Base-by-base conservation (phyloP, 2,329 filamentous ascomycete genomes). In the Microsporum audouinii region DNA sequence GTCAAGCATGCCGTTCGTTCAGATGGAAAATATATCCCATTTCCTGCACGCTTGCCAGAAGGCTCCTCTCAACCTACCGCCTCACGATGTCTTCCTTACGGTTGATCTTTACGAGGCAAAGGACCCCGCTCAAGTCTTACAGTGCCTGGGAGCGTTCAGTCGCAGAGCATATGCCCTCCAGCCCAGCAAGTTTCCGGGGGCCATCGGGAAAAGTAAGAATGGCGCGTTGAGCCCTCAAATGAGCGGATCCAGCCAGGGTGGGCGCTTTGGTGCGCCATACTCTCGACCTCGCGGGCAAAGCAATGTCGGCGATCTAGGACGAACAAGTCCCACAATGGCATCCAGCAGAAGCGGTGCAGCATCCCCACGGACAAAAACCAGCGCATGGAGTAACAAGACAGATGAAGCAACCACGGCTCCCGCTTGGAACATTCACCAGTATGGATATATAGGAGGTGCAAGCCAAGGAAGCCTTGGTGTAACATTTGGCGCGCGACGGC, bases 1-100 rank as follows among this genome's bases (percentile, higher is more conserved):
- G 71, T 96, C 91, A 0, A 77, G 85, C 45, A 97, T 97, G 92
- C 94, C 94, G 0, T 99, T 99, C 72, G 92, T 97, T 45, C 94
- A 99, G 75, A 97, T 97, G 91, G 94, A 99, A 75, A 99, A 99
- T 73, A 96, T 99, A 71, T 95, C 91, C 3, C 89, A 95, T 71
- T 99, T 96, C 76, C 84, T 99, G 60, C 85, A 84, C 70, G 91
- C 90, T 63, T 95, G 91, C 78, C 89, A 96, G 75, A 79, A 83
- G 58, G 84, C 88, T 31, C 94, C 94, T 0, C 79, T 99, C 59
- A 91, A 86, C 74, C 84, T 99, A 63, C 91, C 89, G 62, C 86
- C 91, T 53, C 94, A 99, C 78, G 94, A 99, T 75, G 86, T 91
- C 66, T 99, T 99, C 76, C 84, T 97, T 63, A 99, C 94, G 3